Evolutionary conservation across 2,329 filamentous ascomycete genomes (phyloP), one percentile per base, ranked within the genome.

Genomic region (Zasmidium angulare): DNA sequence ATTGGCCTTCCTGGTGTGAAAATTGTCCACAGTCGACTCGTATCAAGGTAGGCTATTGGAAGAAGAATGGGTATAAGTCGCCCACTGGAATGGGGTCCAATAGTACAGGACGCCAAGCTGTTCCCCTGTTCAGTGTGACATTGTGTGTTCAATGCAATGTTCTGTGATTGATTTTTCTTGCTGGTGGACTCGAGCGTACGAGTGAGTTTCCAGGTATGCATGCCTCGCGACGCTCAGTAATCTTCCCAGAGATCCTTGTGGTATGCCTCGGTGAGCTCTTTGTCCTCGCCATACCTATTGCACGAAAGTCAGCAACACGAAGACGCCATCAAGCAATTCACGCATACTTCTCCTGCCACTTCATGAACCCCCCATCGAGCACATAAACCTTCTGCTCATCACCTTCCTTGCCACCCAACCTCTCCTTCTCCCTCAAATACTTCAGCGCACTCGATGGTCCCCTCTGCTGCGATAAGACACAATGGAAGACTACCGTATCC

Each of bases 401-500:
- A 46, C 57, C 55, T 2, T 50, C 58, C 3, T 65, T 54, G 55
- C 62, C 62, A 12, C 77, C 78, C 29, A 81, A 60, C 55, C 82
- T 78, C 66, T 89, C 86, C 50, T 86, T 81, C 77, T 92, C 89
- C 36, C 89, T 80, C 61, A 93, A 67, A 74, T 97, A 98, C 69
- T 83, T 82, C 67, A 96, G 77, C 2, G 95, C 95, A 2, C 93
- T 92, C 53, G 84, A 84, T 0, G 95, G 95, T 0, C 95, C 95
- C 0, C 95, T 83, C 77, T 96, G 89, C 79, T 98, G 95, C 66
- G 89, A 93, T 56, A 98, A 80, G 19, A 90, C 89, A 76, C 95
- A 99, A 78, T 99, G 95, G 75, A 99, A 99, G 1, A 99, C 85
- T 14, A 99, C 91, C 11, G 84, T 88, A 57, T 95, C 85, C 75